Conservation (phyloP, 164 flowering plant genomes). For the Tinospora cordifolia region DNA sequence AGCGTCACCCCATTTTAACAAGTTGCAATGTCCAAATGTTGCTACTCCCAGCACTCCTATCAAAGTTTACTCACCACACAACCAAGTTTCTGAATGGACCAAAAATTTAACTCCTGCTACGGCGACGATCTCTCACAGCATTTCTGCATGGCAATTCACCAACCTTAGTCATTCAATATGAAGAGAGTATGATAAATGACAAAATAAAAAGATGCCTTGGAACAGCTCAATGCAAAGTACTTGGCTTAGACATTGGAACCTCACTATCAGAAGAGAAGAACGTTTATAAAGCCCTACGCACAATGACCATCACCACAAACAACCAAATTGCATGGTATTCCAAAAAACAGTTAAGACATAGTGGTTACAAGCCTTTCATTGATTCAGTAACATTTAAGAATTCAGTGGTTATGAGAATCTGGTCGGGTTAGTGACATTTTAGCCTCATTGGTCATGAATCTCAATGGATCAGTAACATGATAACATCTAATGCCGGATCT, state of each 20-base stretch:
- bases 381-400: not conserved
- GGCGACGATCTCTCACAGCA: conserved; percentile 50
- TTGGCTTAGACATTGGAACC: not conserved
- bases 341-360: not conserved
- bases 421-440: not conserved
- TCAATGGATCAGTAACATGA: not conserved
- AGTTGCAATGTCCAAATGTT: conserved; percentile 32
- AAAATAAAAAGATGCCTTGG: not conserved
- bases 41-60: conserved; percentile 19
- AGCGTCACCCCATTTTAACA: conserved; percentile 37
- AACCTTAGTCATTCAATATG: not conserved
- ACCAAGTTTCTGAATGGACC: not conserved
- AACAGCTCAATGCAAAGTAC: not conserved
- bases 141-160: conserved; percentile 33
- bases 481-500: not conserved
- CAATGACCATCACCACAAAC: not conserved
- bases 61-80: conserved; percentile 15
- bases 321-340: not conserved
- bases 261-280: not conserved
- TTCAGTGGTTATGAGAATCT: not conserved
- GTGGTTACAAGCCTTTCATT: not conserved
- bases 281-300: not conserved
- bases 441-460: not conserved
- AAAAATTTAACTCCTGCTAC: conserved; percentile 64
- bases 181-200: too few species aligned